phyloP scores from a whole-genome alignment of 768 basidiomycete species.

The Rhodosporidiobolus odoratus region DNA sequence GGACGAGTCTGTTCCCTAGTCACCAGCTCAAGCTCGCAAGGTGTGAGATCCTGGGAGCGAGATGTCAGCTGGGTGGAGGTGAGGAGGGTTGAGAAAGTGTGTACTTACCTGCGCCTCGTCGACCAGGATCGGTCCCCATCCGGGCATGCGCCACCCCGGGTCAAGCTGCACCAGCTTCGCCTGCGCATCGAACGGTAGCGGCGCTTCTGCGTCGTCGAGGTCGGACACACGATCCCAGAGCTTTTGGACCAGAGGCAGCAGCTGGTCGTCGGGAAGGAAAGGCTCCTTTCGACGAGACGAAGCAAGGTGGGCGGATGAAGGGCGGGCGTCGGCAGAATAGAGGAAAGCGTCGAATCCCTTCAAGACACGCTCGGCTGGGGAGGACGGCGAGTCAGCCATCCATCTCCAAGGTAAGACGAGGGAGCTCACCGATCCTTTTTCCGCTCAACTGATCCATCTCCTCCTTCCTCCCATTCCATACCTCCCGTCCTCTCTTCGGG shows the following conservation, averaged over 20 bases:
- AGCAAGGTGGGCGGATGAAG: not conserved
- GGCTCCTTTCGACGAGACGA: not conserved
- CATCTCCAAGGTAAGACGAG: too few relatives aligned
- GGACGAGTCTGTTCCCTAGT: not conserved
- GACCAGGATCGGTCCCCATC: not conserved
- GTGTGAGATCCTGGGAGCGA: not conserved
- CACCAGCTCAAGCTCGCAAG: slow-evolving; percentile 1
- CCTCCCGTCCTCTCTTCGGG: too few relatives aligned
- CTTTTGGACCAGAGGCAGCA: not conserved
- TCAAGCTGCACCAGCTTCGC: not conserved
- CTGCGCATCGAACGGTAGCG: not conserved
- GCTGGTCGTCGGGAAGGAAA: not conserved
- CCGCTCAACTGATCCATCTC: too few relatives aligned
- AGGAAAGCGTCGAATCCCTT: not conserved
- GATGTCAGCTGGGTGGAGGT: not conserved
- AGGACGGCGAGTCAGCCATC: not conserved
- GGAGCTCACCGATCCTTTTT: too few relatives aligned
- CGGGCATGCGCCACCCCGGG: not conserved
- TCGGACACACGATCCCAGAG: not conserved
- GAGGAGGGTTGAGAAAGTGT: not conserved
- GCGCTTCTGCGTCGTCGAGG: slow-evolving; percentile 1
- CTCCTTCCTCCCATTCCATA: too few relatives aligned
- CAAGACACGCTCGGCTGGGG: not conserved
- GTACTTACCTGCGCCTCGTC: slow-evolving; percentile 11
- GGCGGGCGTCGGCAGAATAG: not conserved